These are phyloP conservation scores for Solanum bukasovii DNA, from an alignment of 257 asterid species.

Conservation along the genomic window DNA sequence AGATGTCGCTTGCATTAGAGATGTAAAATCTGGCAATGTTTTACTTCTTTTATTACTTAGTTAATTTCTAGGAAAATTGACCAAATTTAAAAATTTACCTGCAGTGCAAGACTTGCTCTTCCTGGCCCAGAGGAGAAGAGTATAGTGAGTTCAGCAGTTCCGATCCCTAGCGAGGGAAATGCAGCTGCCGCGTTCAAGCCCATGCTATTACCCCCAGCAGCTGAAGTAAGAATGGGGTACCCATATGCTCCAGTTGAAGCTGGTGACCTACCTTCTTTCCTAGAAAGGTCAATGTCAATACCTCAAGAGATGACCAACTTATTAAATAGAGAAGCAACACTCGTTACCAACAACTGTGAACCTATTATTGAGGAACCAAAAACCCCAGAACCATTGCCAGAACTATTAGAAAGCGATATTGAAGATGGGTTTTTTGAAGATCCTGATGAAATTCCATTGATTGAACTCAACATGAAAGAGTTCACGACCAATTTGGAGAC, in stretches of 20 bases:
- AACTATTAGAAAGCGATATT: slow-evolving; percentile 54
- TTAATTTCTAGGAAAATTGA: neutral
- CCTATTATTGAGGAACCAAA: slow-evolving; percentile 79
- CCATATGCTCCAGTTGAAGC: slow-evolving; percentile 20
- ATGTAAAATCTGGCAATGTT: neutral
- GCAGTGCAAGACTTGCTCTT: slow-evolving; percentile 93
- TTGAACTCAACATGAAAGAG: slow-evolving; percentile 63
- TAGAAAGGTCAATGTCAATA: slow-evolving; percentile 29
- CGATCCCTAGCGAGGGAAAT: neutral
- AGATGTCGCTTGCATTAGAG: neutral
- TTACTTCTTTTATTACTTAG: neutral
- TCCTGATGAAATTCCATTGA: slow-evolving; percentile 83
- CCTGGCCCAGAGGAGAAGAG: slow-evolving; percentile 8
- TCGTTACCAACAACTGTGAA: slow-evolving; percentile 24
- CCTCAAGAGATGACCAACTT: slow-evolving; percentile 33
- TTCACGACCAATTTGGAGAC: slow-evolving; percentile 50
- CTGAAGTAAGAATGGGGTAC: slow-evolving; percentile 32
- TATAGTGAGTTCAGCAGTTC: slow-evolving; percentile 5
- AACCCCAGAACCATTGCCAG: slow-evolving; percentile 58
- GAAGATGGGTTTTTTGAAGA: slow-evolving; percentile 80
- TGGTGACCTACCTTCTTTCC: slow-evolving; percentile 12
- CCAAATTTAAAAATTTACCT: slow-evolving; percentile 1
- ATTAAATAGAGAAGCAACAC: slow-evolving; percentile 13
- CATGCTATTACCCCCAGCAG: slow-evolving; percentile 41
- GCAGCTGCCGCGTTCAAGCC: neutral